These are phyloP conservation scores for Mesembryanthemum crystallinum DNA, from an alignment of 148 eudicot genomes.

Conservation along the genomic window DNA sequence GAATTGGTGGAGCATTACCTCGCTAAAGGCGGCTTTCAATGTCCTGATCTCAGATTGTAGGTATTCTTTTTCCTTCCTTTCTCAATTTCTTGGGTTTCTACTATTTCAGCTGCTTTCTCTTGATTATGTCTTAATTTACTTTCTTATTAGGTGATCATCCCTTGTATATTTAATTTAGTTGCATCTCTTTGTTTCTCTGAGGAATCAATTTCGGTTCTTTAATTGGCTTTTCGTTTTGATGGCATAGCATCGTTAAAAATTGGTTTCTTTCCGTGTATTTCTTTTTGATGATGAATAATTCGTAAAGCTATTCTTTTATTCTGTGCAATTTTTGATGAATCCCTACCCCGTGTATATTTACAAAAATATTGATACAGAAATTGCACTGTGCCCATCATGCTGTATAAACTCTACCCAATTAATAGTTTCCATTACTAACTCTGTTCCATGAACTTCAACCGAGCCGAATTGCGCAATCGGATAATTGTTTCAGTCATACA, in stretches of 20 bases:
- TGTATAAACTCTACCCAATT: neutral
- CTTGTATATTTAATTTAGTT: neutral
- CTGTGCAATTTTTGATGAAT: neutral
- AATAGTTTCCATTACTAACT: neutral
- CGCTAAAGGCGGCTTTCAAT: constrained; percentile 82
- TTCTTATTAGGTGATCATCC: neutral
- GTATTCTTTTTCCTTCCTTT: constrained; percentile 22
- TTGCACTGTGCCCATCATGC: neutral
- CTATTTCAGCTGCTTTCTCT: neutral
- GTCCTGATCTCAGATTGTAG: constrained; percentile 87
- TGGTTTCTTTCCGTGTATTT: too few species aligned
- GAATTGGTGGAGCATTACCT: constrained; percentile 94
- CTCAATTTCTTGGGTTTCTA: neutral
- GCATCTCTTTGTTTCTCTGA: too few species aligned
- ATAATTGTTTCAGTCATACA: neutral
- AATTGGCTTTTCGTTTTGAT: neutral
- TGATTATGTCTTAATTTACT: neutral
- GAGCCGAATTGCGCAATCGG: too few species aligned
- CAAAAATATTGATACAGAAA: too few species aligned
- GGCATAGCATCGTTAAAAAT: neutral
- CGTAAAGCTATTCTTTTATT: too few species aligned
- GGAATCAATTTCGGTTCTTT: neutral
- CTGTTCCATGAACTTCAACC: too few species aligned
- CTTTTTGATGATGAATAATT: neutral
- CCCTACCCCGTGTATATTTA: too few species aligned